These are phyloP conservation scores for Parasitella parasitica DNA, from an alignment of 371 early-diverging fungal genomes.

Conservation along the genomic window DNA sequence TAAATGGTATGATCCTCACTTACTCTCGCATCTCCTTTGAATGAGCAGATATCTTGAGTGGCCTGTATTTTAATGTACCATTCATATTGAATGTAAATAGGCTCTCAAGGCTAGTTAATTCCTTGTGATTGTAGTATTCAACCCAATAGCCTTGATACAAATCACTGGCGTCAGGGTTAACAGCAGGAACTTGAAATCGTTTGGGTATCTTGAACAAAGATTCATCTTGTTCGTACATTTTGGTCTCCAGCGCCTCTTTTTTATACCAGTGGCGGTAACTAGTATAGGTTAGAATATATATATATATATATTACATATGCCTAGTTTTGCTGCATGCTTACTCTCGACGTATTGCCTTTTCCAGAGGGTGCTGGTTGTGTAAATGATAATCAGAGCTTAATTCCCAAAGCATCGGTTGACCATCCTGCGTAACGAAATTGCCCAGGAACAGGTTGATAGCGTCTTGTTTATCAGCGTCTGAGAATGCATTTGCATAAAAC, in stretches of 20 bases:
- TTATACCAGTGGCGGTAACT: constrained; percentile 70
- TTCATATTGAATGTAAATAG: constrained; percentile 87
- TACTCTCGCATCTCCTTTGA: constrained; percentile 30
- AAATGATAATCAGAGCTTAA: constrained; percentile 78
- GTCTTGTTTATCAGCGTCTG: constrained; percentile 96
- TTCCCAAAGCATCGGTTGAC: constrained; percentile 79
- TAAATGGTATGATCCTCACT: too few species aligned
- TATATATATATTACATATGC: too few species aligned
- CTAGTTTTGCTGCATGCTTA: constrained; percentile 24
- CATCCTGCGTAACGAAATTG: constrained; percentile 59
- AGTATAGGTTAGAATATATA: not conserved
- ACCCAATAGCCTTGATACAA: constrained; percentile 66
- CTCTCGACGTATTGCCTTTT: constrained; percentile 51
- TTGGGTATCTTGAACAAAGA: constrained; percentile 24
- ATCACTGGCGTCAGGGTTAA: constrained; percentile 38
- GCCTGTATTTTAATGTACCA: constrained; percentile 67
- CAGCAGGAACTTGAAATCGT: constrained; percentile 26
- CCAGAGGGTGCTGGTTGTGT: constrained; percentile 67
- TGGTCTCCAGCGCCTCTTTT: constrained; percentile 40
- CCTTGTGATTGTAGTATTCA: constrained; percentile 75
- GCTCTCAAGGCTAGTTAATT: constrained; percentile 71
- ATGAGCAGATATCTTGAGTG: constrained; percentile 28
- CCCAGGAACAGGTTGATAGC: constrained; percentile 95
- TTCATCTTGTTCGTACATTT: constrained; percentile 27
- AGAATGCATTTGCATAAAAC: constrained; percentile 93